Base-by-base conservation (phyloP, 2,329 filamentous ascomycete species). In the Aspergillus floridensis region DNA sequence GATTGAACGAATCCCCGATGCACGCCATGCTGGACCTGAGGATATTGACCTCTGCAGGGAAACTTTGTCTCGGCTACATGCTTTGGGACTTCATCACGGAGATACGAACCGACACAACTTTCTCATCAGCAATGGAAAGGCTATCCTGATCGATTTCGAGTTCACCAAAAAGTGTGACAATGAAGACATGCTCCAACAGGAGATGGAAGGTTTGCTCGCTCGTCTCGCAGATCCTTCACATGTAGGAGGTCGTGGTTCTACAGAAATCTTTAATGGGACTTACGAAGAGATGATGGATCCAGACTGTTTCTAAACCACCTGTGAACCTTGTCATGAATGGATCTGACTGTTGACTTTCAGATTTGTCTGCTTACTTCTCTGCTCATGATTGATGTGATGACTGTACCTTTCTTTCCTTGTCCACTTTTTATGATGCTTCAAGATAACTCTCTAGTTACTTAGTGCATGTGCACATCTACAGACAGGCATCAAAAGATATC, bases 81-180 rank as follows among this genome's bases (percentile, higher is more conserved):
- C n/a, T 1, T 50, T 73, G 31, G 67, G 68, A 2, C 41, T 72
- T n/a, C 59, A 32, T 21, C 68, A 72, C 49, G 65, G 68, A 2
- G 68, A 73, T 61, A 68, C 47, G 11, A 73, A 73, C 63, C 64
- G 64, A 19, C 72, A 66, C 51, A 72, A 68, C 49, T 73, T 72
- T 35, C 62, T 72, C 8, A 46, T 72, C 41, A 26, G 53, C 6
- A 51, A 31, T 46, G 65, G 53, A 3, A 66, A 61, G 22, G 69
- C 63, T 12, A 53, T 59, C 22, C 58, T 73, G 51, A 70, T 73
- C 24, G 70, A 72, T 55, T 71, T 71, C 57, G 67, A 70, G 21
- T 65, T 66, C n/a, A 64, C 71, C 26, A 52, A 51, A 54, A 68
- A 65, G 58, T 70, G 66, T 50, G 62, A 68, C 5, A 61, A 70